Evolutionary conservation across 1,284 basidiomycete species (phyloP).

Genomic region (Cutaneotrichosporon daszewskae): DNA sequence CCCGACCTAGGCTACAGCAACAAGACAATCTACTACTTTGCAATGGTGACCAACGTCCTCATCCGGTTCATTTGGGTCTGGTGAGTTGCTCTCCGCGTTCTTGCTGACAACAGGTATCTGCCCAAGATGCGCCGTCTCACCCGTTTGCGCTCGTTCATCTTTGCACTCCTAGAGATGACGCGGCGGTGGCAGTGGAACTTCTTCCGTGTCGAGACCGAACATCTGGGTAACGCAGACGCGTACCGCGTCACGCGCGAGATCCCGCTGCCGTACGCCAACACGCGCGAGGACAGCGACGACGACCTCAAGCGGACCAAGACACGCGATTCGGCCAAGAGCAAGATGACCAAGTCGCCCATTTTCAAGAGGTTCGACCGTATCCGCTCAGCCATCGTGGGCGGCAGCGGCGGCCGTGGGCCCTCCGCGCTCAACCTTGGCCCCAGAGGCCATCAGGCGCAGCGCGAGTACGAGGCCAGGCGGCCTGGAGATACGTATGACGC

Average conservation of each 20-base stretch:
- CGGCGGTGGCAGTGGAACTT: slow-evolving; percentile 89
- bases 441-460: slow-evolving; percentile 27
- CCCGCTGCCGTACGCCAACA: slow-evolving; percentile 37
- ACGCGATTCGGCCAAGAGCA: not conserved
- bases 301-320: slow-evolving; percentile 7
- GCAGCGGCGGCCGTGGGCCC: slow-evolving; percentile 23
- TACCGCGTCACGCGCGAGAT: slow-evolving; percentile 38
- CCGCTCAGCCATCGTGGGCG: slow-evolving; percentile 2
- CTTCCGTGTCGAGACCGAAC: slow-evolving; percentile 50
- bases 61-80: slow-evolving; percentile 77
- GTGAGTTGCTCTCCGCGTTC: not conserved
- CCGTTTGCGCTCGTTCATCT: slow-evolving; percentile 62
- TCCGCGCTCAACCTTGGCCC: slow-evolving; percentile 33
- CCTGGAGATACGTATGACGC: slow-evolving; percentile 24
- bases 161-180: slow-evolving; percentile 68
- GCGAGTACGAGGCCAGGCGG: slow-evolving; percentile 40
- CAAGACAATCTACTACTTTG: slow-evolving; percentile 49
- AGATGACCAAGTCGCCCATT: not conserved
- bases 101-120: no score
- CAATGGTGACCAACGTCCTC: slow-evolving; percentile 59
- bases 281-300: slow-evolving; percentile 22
- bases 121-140: slow-evolving; percentile 54
- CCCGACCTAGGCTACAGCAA: slow-evolving; percentile 66
- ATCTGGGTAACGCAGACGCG: slow-evolving; percentile 43
- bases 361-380: not conserved